Percentiles rank a stretch among this genome's conserved stretches.
Evolutionary conservation across 1,284 basidiomycete species (phyloP).

Genomic region (Austroboletus rostrupii): DNA sequence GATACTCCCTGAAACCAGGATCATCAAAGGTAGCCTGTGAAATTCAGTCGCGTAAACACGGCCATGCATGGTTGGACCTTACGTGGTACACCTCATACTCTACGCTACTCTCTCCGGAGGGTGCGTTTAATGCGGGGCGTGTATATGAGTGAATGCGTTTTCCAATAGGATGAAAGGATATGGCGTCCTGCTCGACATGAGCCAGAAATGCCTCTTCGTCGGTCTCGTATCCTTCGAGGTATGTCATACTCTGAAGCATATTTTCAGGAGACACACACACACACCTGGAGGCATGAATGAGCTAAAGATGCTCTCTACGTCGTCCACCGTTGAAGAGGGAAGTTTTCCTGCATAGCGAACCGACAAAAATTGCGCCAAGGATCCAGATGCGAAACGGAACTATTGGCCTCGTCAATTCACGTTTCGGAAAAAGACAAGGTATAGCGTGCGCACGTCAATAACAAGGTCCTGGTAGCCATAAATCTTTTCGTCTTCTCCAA

Average conservation of each 20-base stretch:
- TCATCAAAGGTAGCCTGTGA: slow-evolving; percentile 78
- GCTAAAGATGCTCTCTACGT: slow-evolving; percentile 76
- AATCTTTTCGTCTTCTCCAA: slow-evolving; percentile 93
- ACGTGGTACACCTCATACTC: slow-evolving; percentile 87
- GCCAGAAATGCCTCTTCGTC: slow-evolving; percentile 62
- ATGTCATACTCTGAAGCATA: background rate
- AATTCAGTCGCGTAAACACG: slow-evolving; percentile 6
- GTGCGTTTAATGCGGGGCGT: slow-evolving; percentile 40
- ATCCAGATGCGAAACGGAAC: slow-evolving; percentile 87
- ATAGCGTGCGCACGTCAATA: slow-evolving; percentile 64
- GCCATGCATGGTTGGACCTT: slow-evolving; percentile 28
- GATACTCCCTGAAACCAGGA: slow-evolving; percentile 88
- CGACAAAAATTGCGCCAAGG: slow-evolving; percentile 73
- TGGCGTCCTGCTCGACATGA: slow-evolving; percentile 71
- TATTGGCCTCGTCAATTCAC: slow-evolving; percentile 29
- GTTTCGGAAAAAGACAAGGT: slow-evolving; percentile 1
- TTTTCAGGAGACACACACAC: background rate
- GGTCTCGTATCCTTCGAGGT: slow-evolving; percentile 56
- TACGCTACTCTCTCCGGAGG: slow-evolving; percentile 47
- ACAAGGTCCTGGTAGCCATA: slow-evolving; percentile 87
- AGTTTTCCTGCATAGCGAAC: slow-evolving; percentile 68
- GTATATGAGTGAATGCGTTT: slow-evolving; percentile 75
- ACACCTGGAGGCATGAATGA: slow-evolving; percentile 77
- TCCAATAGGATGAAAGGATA: slow-evolving; percentile 74
- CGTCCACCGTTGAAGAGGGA: slow-evolving; percentile 77